A percentile compares a stretch with the other conserved stretches of the same genome.
Evolutionary conservation across 768 basidiomycete species (phyloP).

Genomic region (Termitomyces sp.): DNA sequence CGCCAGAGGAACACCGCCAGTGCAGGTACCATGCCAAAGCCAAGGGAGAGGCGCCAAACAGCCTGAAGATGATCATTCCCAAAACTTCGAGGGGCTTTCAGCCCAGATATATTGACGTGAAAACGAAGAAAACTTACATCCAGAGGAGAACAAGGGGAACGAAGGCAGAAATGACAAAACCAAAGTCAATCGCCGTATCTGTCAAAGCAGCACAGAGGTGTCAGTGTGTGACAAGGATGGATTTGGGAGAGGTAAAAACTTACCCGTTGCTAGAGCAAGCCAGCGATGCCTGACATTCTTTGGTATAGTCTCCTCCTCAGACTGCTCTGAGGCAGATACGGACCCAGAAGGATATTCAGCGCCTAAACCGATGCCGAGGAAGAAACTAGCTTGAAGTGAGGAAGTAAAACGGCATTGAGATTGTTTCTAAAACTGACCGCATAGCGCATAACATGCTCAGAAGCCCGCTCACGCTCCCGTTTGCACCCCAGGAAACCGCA

Average conservation of each 20-base stretch:
- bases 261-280: conserved; percentile 87
- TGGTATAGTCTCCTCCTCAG: conserved; percentile 73
- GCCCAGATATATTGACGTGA: no score
- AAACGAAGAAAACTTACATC: no score
- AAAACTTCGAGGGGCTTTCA: conserved; percentile 44
- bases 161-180: no score
- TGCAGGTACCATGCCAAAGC: conserved; percentile 80
- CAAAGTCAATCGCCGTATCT: no score
- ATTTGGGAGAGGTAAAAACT: conserved; percentile 16
- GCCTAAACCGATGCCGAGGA: conserved; percentile 85
- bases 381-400: conserved; percentile 48
- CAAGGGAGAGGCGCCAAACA: conserved; percentile 85
- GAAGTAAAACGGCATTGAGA: neutral
- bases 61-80: conserved; percentile 76
- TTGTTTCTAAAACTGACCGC: conserved; percentile 45
- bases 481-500: conserved; percentile 76
- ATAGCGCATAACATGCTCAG: conserved; percentile 75
- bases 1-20: conserved; percentile 82
- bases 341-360: conserved; percentile 90
- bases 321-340: conserved; percentile 84
- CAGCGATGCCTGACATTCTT: conserved; percentile 81
- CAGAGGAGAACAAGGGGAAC: no score
- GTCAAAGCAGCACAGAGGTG: no score
- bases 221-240: no score
- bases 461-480: conserved; percentile 63